phyloP scores from a whole-genome alignment of 2,329 filamentous ascomycete species.

The Curvularia sp. region DNA sequence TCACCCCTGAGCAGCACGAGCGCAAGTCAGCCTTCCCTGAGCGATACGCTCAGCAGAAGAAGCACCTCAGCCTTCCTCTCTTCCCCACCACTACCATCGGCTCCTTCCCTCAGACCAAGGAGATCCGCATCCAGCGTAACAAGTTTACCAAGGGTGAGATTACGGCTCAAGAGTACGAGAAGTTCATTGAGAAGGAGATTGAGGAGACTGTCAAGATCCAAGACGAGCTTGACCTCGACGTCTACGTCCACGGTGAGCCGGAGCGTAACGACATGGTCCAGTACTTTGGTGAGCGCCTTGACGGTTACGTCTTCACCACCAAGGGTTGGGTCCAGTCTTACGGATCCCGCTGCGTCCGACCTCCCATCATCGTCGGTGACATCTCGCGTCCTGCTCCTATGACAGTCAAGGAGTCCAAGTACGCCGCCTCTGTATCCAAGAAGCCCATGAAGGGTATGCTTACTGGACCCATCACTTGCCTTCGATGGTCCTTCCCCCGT shows the following conservation, averaged over 20 bases:
- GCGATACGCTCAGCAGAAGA: conserved; percentile 88
- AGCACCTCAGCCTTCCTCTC: conserved; percentile 88
- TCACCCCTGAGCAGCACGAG: conserved; percentile 85
- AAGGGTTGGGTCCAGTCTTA: conserved; percentile 99
- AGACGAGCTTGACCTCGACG: conserved; percentile 96
- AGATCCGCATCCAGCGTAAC: conserved; percentile 95
- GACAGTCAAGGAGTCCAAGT: conserved; percentile 99
- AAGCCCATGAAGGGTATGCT: conserved; percentile 99
- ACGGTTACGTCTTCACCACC: conserved; percentile 98
- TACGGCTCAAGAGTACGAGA: conserved; percentile 88
- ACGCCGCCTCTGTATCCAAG: conserved; percentile 92
- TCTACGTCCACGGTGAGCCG: conserved; percentile 97
- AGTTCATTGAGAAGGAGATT: conserved; percentile 99
- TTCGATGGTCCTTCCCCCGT: conserved; percentile 99
- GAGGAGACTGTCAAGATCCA: conserved; percentile 93
- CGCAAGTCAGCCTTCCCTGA: conserved; percentile 87
- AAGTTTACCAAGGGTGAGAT: conserved; percentile 99
- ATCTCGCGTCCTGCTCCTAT: conserved; percentile 96
- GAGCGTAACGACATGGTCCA: conserved; percentile 99
- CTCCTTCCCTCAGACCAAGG: conserved; percentile 99
- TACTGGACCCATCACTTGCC: conserved; percentile 97
- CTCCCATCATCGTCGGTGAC: conserved; percentile 97
- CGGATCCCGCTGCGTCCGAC: conserved; percentile 96
- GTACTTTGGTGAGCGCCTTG: conserved; percentile 97
- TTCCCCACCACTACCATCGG: conserved; percentile 99